phyloP scores from a whole-genome alignment of 371 early-diverging fungal genomes.

The Capillidium heterosporum region DNA sequence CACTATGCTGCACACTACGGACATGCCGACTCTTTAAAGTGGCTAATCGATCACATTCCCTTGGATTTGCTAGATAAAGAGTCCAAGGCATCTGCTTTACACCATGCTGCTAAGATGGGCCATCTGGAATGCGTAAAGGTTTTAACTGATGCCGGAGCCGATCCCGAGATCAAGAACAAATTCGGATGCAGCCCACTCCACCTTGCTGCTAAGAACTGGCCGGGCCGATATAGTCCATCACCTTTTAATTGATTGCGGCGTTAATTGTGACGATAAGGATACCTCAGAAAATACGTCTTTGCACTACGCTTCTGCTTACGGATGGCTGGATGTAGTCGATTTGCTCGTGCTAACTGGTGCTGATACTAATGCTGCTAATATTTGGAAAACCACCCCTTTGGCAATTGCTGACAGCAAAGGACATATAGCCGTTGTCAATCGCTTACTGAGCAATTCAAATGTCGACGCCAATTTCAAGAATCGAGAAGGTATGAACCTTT shows the following conservation, averaged over 20 bases:
- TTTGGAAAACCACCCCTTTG: conserved; percentile 34
- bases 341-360: conserved; percentile 23
- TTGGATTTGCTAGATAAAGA: conserved; percentile 19
- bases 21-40: conserved; percentile 20
- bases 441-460: conserved; percentile 18
- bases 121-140: conserved; percentile 22
- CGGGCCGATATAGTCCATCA: conserved; percentile 18
- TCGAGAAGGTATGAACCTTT: conserved; percentile 22
- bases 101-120: conserved; percentile 24
- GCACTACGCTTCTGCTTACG: conserved; percentile 38
- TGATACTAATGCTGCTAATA: conserved; percentile 19
- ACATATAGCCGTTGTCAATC: conserved; percentile 22
- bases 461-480: conserved; percentile 28
- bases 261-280: conserved; percentile 24
- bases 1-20: conserved; percentile 37
- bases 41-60: conserved; percentile 23
- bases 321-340: conserved; percentile 19
- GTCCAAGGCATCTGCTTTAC: conserved; percentile 23
- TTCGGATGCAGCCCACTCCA: conserved; percentile 26
- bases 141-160: conserved; percentile 24
- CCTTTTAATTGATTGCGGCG: conserved; percentile 19
- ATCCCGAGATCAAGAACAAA: conserved; percentile 22
- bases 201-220: conserved; percentile 26
- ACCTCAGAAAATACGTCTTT: conserved; percentile 25
- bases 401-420: conserved; percentile 38